These are phyloP conservation scores for Globisporangium orthogonon DNA, from an alignment of 352 stramenopile genomes.

Conservation along the genomic window DNA sequence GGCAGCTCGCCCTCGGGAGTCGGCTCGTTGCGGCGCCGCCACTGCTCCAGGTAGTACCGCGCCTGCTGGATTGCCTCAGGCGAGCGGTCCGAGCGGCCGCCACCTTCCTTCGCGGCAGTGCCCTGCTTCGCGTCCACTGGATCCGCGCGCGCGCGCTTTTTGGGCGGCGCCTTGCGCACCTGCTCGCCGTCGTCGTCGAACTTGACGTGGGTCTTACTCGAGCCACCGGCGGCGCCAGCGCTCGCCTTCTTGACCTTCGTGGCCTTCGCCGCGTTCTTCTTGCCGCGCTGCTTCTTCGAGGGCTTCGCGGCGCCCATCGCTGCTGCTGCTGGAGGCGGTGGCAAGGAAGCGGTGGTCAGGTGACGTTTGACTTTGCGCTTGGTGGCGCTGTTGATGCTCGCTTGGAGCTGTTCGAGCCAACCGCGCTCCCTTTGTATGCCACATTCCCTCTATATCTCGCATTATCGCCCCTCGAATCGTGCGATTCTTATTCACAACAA, in stretches of 20 bases:
- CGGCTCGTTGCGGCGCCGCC: conserved; percentile 51
- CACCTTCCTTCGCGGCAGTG: conserved; percentile 23
- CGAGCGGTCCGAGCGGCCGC: conserved; percentile 64
- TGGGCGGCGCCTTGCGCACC: conserved; percentile 14
- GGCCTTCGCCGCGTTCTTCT: conserved; percentile 40
- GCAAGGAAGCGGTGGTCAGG: no score
- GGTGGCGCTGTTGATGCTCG: not conserved
- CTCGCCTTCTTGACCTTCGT: conserved; percentile 11
- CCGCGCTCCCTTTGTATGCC: no score
- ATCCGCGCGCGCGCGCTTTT: no score
- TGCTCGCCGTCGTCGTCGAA: conserved; percentile 62
- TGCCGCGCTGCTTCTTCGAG: conserved; percentile 78
- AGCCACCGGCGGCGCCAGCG: conserved; percentile 17
- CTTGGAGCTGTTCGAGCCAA: not conserved
- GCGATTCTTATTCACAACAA: no score
- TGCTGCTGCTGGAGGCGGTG: not conserved
- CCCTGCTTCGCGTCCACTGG: conserved; percentile 1
- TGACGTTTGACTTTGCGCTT: no score
- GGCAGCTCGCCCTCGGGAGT: conserved; percentile 42
- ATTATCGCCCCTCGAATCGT: no score
- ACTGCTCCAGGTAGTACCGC: conserved; percentile 79
- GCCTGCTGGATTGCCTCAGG: conserved; percentile 76
- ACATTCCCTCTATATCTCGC: no score
- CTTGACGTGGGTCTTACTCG: conserved; percentile 48
- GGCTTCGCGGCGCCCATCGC: conserved; percentile 48